Base-by-base conservation (phyloP, 768 basidiomycete species). In the Fomitopsis serialis region DNA sequence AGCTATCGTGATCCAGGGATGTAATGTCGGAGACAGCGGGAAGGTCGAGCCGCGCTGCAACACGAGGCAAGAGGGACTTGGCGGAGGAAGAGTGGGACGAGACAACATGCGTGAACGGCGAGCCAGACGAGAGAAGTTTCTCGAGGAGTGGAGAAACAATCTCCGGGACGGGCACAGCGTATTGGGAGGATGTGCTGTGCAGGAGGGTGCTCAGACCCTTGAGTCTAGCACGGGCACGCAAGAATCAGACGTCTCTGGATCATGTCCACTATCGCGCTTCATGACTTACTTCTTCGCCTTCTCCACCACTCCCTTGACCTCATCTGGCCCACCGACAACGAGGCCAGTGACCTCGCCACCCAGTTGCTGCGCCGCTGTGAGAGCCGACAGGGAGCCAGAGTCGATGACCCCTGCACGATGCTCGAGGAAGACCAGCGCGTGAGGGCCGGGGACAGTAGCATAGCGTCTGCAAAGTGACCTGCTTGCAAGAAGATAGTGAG, bases 1-100 rank as follows among this genome's bases (percentile, higher is more conserved):
- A 68, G 25, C 70, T 52, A 62, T 92, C 87, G 66, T 92, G 84
- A 37, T 84, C 77, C 58, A 98, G 74, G 13, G 87, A 87, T 32
- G 85, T 89, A 61, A 98, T 81, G 70, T 98, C 95, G 32, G 93
- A 93, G 55, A 97, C 80, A 56, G 92, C 92, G 7, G 93, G 92
- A 21, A 87, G 81, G 68, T 96, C 85, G n/a, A 98, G 81, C 56
- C 75, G 77, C 12, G 92, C 96, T 1, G 96, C 92, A 10, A 97
- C 83, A 56, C 96, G 89, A 37, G 97, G 97, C 53, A 98, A 78
- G 57, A 98, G 75, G 32, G 93, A 92, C 73, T 97, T 98, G 53
- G 92, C 92, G 45, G 85, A 80, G 3, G 95, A 92, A 0, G 95
- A 92, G 61, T 97, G 95, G 11, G 93, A 82, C 24, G 91, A 92